Evolutionary conservation across 805 yeast species (phyloP).

Genomic region (Saturnispora mendoncae): DNA sequence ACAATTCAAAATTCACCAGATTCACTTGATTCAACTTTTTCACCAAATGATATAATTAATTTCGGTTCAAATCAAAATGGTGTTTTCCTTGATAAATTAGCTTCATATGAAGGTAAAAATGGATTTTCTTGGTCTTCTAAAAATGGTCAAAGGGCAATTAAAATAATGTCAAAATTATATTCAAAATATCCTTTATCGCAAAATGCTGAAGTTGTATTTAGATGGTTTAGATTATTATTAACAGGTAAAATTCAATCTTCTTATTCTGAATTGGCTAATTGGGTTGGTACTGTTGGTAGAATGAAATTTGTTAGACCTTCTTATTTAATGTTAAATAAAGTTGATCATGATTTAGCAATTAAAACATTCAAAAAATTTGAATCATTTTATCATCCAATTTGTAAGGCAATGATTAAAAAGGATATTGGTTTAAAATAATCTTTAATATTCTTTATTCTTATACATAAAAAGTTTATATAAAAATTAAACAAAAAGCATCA

Average conservation of each 20-base stretch:
- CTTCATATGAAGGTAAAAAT: slow-evolving; percentile 37
- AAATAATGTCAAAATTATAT: slow-evolving; percentile 26
- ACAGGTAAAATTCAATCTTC: slow-evolving; percentile 39
- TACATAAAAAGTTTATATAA: no score
- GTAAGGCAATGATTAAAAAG: slow-evolving; percentile 72
- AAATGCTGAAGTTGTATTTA: slow-evolving; percentile 75
- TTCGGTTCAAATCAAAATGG: slow-evolving; percentile 73
- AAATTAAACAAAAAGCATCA: no score
- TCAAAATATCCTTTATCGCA: slow-evolving; percentile 41
- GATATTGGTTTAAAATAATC: slow-evolving; percentile 44
- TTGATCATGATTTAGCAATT: slow-evolving; percentile 58
- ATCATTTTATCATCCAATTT: slow-evolving; percentile 72
- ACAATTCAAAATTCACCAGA: slow-evolving; percentile 27
- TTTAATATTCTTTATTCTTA: no score
- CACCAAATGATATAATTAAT: slow-evolving; percentile 38
- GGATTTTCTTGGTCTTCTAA: slow-evolving; percentile 31
- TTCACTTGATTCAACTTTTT: slow-evolving; percentile 29
- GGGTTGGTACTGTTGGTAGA: slow-evolving; percentile 89
- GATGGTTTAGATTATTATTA: slow-evolving; percentile 66
- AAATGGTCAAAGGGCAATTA: slow-evolving; percentile 28
- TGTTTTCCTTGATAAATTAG: slow-evolving; percentile 65
- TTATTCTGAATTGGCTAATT: slow-evolving; percentile 54
- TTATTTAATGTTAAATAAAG: slow-evolving; percentile 53
- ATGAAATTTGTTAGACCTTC: slow-evolving; percentile 94
- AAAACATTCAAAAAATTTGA: slow-evolving; percentile 53